Base-by-base conservation (phyloP, 148 eudicot genomes). In the Cornus controversa region DNA sequence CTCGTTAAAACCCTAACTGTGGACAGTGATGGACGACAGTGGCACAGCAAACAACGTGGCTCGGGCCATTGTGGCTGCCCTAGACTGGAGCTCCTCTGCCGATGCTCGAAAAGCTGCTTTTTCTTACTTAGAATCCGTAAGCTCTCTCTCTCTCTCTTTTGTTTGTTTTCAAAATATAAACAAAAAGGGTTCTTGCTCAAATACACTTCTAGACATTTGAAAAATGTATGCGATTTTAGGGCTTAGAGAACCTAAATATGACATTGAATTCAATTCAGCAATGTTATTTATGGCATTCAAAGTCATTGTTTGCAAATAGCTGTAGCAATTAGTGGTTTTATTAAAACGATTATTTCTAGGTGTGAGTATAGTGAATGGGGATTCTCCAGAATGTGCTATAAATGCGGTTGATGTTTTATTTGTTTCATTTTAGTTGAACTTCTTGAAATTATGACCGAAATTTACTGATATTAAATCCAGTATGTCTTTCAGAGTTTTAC, bases 71-170 rank as follows among this genome's bases (percentile, higher is more conserved):
- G 76, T 75, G 20, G 89, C 89, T 77, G 99, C 94, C 58, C 89
- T 93, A 26, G 94, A 92, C 77, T 93, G 98, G 97, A 88, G 78
- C 34, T 90, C 97, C 65, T 77, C 98, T 63, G 75, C 93, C 45
- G 94, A 91, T 81, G 80, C 88, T 83, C 90, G 98, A 24, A 90
- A 87, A 1, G 86, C 92, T 23, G 98, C 99, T 0, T 87, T 90
- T 81, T 72, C 89, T 23, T 93, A 74, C 88, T 80, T 96, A 75
- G 93, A 96, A 84, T 86, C 98, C 58, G 99, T 94, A 91, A 68
- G 29, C 1, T 45, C 45, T 77, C 60, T 42, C 60, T 25, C 77
- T n/a, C 34, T 47, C 23, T 45, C n/a, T 25, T 25, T 4, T 23
- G 13, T 31, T 14, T 0, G 2, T 70, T 16, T 18, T 16, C 62